phyloP scores from a whole-genome alignment of 164 flowering plant species.

The Protea cynaroides region DNA sequence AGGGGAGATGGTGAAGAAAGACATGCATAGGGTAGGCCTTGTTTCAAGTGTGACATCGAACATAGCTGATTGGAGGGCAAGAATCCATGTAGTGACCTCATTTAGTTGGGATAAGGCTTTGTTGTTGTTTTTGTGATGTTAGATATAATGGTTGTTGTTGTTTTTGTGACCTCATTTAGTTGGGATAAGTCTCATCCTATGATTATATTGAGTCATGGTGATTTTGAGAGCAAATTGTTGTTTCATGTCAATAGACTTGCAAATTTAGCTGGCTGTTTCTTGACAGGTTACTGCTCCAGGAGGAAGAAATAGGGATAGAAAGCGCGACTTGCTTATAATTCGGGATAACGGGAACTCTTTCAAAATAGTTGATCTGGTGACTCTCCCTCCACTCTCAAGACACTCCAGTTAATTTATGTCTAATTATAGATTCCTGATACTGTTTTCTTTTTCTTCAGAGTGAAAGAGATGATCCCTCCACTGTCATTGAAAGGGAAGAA shows the following conservation, averaged over 20 bases:
- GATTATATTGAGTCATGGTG: not conserved
- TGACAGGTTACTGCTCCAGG: conserved; percentile 77
- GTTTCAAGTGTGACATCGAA: too few species aligned
- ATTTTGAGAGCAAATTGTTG: not conserved
- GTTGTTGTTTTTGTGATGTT: too few species aligned
- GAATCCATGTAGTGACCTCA: too few species aligned
- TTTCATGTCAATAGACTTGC: not conserved
- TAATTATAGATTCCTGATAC: conserved; percentile 9
- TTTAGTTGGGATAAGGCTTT: too few species aligned
- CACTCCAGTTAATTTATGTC: not conserved
- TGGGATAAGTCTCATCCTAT: not conserved
- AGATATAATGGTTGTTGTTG: too few species aligned
- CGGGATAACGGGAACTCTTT: conserved; percentile 81
- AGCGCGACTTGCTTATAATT: conserved; percentile 65
- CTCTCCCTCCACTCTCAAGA: not conserved
- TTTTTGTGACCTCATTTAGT: too few species aligned
- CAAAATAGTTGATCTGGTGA: conserved; percentile 68
- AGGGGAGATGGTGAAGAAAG: too few species aligned
- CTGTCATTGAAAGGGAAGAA: conserved; percentile 80
- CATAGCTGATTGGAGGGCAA: too few species aligned
- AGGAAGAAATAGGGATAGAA: conserved; percentile 74
- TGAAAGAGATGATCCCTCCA: conserved; percentile 69
- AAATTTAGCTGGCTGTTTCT: not conserved
- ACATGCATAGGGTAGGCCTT: too few species aligned
- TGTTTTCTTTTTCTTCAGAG: conserved; percentile 29